Conservation (phyloP, 768 basidiomycete species). For the Pisolithus microcarpus region DNA sequence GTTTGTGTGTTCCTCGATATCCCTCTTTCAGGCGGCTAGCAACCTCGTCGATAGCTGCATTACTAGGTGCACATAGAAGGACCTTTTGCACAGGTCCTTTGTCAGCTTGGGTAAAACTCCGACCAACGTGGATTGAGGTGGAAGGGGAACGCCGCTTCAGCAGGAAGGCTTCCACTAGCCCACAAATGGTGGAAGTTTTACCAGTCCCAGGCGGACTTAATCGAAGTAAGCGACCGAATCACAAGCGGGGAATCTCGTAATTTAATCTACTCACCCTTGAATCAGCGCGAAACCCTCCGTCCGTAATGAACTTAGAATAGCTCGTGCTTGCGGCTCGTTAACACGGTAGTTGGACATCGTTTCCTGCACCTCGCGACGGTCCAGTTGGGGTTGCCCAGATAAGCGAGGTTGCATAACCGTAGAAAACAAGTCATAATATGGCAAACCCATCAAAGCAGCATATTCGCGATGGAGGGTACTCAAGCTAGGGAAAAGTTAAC, state of each 20-base stretch:
- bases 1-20: slow-evolving; percentile 51
- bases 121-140: slow-evolving; percentile 45
- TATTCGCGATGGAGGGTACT: slow-evolving; percentile 92
- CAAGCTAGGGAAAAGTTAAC: slow-evolving; percentile 43
- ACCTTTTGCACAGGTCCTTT: slow-evolving; percentile 56
- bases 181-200: slow-evolving; percentile 97
- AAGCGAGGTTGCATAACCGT: slow-evolving; percentile 66
- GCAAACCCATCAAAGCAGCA: slow-evolving; percentile 73
- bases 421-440: slow-evolving; percentile 73
- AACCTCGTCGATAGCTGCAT: slow-evolving; percentile 97
- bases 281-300: slow-evolving; percentile 81
- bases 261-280: slow-evolving; percentile 67
- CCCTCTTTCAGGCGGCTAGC: slow-evolving; percentile 80
- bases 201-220: slow-evolving; percentile 93
- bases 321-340: slow-evolving; percentile 91
- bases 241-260: neutral
- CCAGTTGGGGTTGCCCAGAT: slow-evolving; percentile 37
- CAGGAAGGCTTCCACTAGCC: slow-evolving; percentile 79
- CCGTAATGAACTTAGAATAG: slow-evolving; percentile 69
- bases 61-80: slow-evolving; percentile 93
- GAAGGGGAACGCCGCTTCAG: slow-evolving; percentile 47
- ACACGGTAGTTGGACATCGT: slow-evolving; percentile 67
- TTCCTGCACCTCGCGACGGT: slow-evolving; percentile 46
- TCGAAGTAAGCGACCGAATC: neutral
- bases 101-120: slow-evolving; percentile 31